A percentile compares a stretch with the other conserved stretches of the same genome.
Evolutionary conservation across 805 yeast genomes (phyloP).

Genomic region (Kodamaea restingae): DNA sequence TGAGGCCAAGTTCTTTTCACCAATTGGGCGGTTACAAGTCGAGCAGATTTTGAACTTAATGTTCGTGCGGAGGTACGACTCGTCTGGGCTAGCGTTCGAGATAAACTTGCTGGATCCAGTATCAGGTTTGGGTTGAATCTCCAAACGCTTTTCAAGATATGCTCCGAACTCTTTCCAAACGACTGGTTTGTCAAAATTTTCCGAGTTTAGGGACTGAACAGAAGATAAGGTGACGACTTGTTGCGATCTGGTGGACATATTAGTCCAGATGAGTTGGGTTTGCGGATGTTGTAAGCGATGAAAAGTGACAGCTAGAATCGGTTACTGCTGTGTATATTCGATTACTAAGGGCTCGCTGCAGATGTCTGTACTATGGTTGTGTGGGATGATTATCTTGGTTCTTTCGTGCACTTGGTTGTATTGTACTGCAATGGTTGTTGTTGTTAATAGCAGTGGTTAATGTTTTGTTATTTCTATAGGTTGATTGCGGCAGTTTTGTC

Average conservation of each 20-base stretch:
- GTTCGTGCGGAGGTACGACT: constrained; percentile 30
- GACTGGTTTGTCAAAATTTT: constrained; percentile 22
- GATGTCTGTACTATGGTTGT: no score
- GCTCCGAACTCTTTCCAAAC: constrained; percentile 45
- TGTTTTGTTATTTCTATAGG: no score
- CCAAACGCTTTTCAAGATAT: constrained; percentile 37
- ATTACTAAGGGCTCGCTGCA: no score
- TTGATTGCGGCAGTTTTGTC: no score
- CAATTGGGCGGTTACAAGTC: constrained; percentile 39
- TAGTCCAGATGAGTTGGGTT: no score
- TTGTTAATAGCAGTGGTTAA: no score
- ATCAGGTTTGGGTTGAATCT: constrained; percentile 22
- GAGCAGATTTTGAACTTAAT: constrained; percentile 37
- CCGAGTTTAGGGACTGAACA: constrained; percentile 22
- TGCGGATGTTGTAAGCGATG: no score
- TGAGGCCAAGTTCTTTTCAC: constrained; percentile 27
- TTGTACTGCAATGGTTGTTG: no score
- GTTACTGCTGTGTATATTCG: no score
- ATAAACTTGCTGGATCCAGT: constrained; percentile 17
- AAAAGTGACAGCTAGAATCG: no score
- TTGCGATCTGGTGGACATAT: constrained; percentile 23
- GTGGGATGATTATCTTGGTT: no score
- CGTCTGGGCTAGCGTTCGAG: constrained; percentile 21
- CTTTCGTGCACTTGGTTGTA: no score
- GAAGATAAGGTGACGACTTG: constrained; percentile 26